Conservation (phyloP, 2,329 filamentous ascomycete genomes). For the Arthrobotrys sphaeroides region DNA sequence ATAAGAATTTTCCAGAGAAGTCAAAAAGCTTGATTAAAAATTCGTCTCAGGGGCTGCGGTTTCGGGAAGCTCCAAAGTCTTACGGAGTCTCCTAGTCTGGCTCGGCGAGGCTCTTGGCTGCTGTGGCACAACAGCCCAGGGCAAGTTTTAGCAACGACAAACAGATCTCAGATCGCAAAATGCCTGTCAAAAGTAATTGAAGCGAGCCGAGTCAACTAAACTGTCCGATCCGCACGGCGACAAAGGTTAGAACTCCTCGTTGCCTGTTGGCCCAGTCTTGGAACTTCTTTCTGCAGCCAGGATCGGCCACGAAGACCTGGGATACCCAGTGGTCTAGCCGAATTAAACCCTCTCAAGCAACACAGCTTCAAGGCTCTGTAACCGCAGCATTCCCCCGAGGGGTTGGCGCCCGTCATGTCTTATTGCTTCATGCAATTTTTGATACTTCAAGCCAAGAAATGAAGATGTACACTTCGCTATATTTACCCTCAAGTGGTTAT, state of each 20-base stretch:
- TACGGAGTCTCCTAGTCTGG: not conserved
- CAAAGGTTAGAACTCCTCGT: conserved; percentile 40
- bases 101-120: not conserved
- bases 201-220: conserved; percentile 25
- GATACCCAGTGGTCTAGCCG: conserved; percentile 18
- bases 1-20: conserved; percentile 11
- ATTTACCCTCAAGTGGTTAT: conserved; percentile 28
- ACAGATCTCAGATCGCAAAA: not conserved
- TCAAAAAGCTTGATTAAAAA: conserved; percentile 6
- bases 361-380: conserved; percentile 2
- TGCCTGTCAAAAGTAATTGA: conserved; percentile 23
- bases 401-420: conserved; percentile 38
- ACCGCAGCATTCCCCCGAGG: conserved; percentile 14
- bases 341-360: conserved; percentile 8
- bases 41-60: not conserved
- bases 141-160: conserved; percentile 7
- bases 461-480: conserved; percentile 4
- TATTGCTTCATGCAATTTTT: conserved; percentile 2
- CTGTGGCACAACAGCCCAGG: not conserved
- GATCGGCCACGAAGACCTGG: conserved; percentile 15
- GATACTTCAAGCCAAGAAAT: not conserved
- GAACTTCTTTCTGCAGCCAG: conserved; percentile 20
- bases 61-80: conserved; percentile 16
- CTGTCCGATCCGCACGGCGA: conserved; percentile 43
- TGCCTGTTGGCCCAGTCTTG: conserved; percentile 5